Conservation (phyloP, 2,329 filamentous ascomycete genomes). For the Alternaria sp. region DNA sequence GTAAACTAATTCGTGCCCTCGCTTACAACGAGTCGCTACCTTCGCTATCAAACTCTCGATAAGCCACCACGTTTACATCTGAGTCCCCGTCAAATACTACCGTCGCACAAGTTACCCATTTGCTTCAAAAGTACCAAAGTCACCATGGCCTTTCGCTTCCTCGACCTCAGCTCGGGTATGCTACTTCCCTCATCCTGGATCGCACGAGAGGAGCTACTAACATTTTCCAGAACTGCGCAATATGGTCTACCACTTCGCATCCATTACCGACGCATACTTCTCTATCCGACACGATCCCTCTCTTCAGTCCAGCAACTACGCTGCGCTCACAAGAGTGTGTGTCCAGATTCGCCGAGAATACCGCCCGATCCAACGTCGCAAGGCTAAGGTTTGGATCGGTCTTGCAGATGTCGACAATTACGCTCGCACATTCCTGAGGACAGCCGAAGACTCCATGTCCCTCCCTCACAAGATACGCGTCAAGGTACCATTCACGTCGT, state of each 20-base stretch:
- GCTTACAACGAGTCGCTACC: not conserved
- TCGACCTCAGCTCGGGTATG: not conserved
- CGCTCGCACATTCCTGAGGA: not conserved
- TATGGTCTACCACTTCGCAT: not conserved
- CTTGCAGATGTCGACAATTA: not conserved
- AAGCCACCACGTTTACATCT: not conserved
- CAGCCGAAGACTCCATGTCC: not conserved
- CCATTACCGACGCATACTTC: not conserved
- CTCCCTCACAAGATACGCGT: not conserved
- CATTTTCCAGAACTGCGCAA: not conserved
- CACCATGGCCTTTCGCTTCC: not conserved
- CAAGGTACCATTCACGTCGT: rapidly evolving
- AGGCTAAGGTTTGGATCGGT: not conserved
- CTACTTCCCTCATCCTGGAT: not conserved
- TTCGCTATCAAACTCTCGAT: not conserved
- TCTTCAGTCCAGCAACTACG: not conserved
- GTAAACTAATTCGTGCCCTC: not conserved
- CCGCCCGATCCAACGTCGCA: not conserved
- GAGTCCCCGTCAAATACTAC: not conserved
- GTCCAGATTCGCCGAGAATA: not conserved
- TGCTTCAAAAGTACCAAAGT: not conserved
- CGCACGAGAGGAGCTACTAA: not conserved
- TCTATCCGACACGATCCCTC: not conserved
- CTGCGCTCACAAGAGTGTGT: not conserved
- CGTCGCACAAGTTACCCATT: not conserved